These are phyloP conservation scores for Pythium plurisporium DNA, from an alignment of 352 stramenopile genomes.

Conservation along the genomic window DNA sequence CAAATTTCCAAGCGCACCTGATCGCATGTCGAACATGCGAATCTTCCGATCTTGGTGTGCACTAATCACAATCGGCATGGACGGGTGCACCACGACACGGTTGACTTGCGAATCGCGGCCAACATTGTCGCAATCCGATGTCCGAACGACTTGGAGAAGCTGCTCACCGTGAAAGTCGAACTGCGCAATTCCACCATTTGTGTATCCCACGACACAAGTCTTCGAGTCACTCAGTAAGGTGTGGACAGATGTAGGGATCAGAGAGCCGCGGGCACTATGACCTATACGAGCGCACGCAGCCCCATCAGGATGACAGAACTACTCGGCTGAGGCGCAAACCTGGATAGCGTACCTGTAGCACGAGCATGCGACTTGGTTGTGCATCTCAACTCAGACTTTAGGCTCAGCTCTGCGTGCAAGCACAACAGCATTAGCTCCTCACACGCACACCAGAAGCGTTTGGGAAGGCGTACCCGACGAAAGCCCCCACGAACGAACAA, in stretches of 20 bases:
- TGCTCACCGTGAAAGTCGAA: constrained; percentile 78
- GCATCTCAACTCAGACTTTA: constrained; percentile 74
- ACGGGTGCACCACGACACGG: constrained; percentile 55
- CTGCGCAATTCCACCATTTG: constrained; percentile 57
- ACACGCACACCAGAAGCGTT: not conserved
- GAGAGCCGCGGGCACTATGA: constrained; percentile 42
- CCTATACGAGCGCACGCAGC: not conserved
- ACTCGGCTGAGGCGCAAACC: no score
- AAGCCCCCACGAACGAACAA: constrained; percentile 76
- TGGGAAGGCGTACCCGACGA: constrained; percentile 43
- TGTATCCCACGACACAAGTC: constrained; percentile 77
- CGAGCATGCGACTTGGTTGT: constrained; percentile 43
- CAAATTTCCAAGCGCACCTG: constrained; percentile 24
- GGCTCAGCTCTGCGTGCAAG: constrained; percentile 45
- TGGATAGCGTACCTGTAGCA: constrained; percentile 35
- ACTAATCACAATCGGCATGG: constrained; percentile 78
- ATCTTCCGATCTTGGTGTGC: constrained; percentile 82
- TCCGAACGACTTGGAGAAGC: constrained; percentile 64
- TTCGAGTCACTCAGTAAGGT: constrained; percentile 72
- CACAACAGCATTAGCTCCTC: not conserved
- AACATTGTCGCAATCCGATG: constrained; percentile 60
- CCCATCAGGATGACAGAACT: not conserved
- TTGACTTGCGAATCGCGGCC: constrained; percentile 75
- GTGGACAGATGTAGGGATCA: constrained; percentile 72
- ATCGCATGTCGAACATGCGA: constrained; percentile 84